These are phyloP conservation scores for Monosporascus sp. DNA, from an alignment of 2,329 filamentous ascomycete species.

Conservation along the genomic window DNA sequence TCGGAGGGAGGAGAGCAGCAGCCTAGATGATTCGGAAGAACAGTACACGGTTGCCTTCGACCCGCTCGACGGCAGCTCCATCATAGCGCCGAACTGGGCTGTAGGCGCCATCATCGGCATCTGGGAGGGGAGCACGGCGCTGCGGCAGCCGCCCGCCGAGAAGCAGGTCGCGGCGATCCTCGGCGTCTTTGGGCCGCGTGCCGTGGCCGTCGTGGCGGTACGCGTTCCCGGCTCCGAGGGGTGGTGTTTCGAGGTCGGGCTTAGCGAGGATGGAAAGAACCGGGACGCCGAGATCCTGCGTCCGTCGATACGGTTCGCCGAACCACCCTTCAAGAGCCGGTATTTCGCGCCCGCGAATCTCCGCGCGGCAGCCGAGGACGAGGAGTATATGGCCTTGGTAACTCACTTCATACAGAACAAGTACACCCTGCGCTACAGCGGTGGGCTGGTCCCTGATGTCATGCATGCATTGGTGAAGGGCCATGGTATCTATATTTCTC, in stretches of 20 bases:
- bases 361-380: constrained; percentile 47
- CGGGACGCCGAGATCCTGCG: constrained; percentile 35
- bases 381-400: constrained; percentile 44
- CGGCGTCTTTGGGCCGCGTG: constrained; percentile 50
- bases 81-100: constrained; percentile 53
- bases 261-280: constrained; percentile 23
- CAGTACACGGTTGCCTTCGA: constrained; percentile 57
- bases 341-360: constrained; percentile 61
- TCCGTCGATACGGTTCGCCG: constrained; percentile 30
- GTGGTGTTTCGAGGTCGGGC: constrained; percentile 47
- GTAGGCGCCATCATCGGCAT: constrained; percentile 56
- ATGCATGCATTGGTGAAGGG: constrained; percentile 55
- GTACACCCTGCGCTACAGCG: constrained; percentile 56
- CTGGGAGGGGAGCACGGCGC: constrained; percentile 45
- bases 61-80: constrained; percentile 58
- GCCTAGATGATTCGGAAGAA: constrained; percentile 22
- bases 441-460: constrained; percentile 56
- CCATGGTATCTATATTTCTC: constrained; percentile 55
- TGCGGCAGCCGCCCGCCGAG: constrained; percentile 31
- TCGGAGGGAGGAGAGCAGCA: constrained; percentile 2
- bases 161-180: constrained; percentile 45
- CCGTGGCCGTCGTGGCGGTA: constrained; percentile 50
- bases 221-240: constrained; percentile 34
- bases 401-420: constrained; percentile 42
- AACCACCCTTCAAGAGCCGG: constrained; percentile 38